A percentile compares a stretch with the other conserved stretches of the same genome.
Conservation (phyloP, 352 stramenopile species). For the Globisporangium splendens region DNA sequence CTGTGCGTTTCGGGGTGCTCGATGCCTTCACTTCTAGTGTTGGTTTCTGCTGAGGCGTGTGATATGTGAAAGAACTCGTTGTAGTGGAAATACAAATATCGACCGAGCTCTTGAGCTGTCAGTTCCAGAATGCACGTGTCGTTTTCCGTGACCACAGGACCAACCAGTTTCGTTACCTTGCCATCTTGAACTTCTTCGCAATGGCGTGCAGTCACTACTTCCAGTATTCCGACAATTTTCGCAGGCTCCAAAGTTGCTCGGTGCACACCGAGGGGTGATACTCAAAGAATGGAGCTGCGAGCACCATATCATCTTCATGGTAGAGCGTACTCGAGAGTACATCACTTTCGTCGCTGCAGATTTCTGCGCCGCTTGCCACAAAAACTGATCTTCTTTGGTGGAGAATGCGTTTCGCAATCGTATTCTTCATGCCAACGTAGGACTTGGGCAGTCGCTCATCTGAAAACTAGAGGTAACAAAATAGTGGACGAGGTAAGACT, state of each 20-base stretch:
- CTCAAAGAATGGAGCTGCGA: constrained; percentile 43
- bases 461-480: constrained; percentile 35
- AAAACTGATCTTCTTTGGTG: constrained; percentile 18
- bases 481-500: not conserved
- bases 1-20: not conserved
- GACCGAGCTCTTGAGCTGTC: constrained; percentile 53
- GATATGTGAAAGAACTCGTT: constrained; percentile 54
- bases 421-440: constrained; percentile 28
- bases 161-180: not conserved
- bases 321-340: constrained; percentile 34
- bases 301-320: constrained; percentile 28
- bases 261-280: constrained; percentile 30
- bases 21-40: not conserved
- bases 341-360: constrained; percentile 19
- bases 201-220: constrained; percentile 46
- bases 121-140: constrained; percentile 69
- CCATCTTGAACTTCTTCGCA: constrained; percentile 7
- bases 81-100: constrained; percentile 79
- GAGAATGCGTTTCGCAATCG: constrained; percentile 32
- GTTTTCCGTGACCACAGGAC: constrained; percentile 34
- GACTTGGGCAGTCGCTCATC: constrained; percentile 47
- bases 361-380: constrained; percentile 5
- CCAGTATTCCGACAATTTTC: constrained; percentile 56
- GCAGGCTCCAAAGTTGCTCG: constrained; percentile 16
- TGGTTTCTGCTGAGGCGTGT: constrained; percentile 6